These are phyloP conservation scores for Calonectria fujianensis DNA, from an alignment of 2,329 filamentous ascomycete genomes.

Conservation along the genomic window DNA sequence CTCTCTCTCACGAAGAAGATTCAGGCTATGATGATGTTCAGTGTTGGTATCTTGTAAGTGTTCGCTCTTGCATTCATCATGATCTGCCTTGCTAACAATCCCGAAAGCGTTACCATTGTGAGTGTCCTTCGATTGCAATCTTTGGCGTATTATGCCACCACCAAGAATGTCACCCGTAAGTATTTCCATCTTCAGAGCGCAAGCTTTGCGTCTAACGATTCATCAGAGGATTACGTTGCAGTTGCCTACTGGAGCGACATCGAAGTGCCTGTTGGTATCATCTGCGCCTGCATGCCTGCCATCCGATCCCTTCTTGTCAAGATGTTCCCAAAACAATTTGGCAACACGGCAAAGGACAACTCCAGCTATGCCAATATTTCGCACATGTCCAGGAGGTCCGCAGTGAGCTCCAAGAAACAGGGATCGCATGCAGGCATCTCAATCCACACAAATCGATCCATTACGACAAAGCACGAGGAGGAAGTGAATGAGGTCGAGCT, in stretches of 20 bases:
- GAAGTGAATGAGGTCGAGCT: slow-evolving; percentile 27
- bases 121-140: slow-evolving; percentile 49
- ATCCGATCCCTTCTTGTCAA: slow-evolving; percentile 46
- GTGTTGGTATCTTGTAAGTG: slow-evolving; percentile 61
- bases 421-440: neutral
- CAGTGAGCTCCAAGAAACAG: slow-evolving; percentile 5
- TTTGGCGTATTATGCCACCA: slow-evolving; percentile 50
- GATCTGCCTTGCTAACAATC: neutral
- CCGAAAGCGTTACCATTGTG: slow-evolving; percentile 29
- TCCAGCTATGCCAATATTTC: slow-evolving; percentile 44
- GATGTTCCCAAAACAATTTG: slow-evolving; percentile 45
- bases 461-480: neutral
- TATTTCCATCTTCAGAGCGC: neutral
- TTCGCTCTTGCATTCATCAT: neutral
- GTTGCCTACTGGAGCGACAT: slow-evolving; percentile 55
- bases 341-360: slow-evolving; percentile 36
- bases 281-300: slow-evolving; percentile 57
- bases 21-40: slow-evolving; percentile 65
- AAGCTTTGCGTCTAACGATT: neutral
- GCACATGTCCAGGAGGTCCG: slow-evolving; percentile 20
- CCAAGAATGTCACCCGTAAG: slow-evolving; percentile 51
- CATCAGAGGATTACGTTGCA: slow-evolving; percentile 51
- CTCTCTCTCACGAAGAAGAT: slow-evolving; percentile 65
- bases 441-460: slow-evolving; percentile 1
- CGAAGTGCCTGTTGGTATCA: slow-evolving; percentile 56